Evolutionary conservation across 2,329 filamentous ascomycete genomes (phyloP), one percentile per base, ranked within the genome.

Genomic region (Rhynchosporium secalis): DNA sequence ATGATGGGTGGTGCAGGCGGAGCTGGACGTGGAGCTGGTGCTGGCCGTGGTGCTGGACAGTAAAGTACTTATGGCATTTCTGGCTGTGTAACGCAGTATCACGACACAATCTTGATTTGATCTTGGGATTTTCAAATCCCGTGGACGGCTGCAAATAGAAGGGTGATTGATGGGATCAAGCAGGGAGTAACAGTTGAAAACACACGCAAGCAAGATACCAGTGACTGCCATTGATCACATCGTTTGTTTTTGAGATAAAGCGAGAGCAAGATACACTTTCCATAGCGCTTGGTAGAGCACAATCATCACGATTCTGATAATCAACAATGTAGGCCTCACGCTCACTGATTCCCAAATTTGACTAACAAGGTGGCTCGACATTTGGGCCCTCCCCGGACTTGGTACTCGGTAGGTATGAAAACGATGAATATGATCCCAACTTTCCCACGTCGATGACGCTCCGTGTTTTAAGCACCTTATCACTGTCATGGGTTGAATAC

Each of bases 1-100:
- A 84, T 90, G 75, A 88, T 90, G 86, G 85, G 86, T 51, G 62
- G 62, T 40, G 71, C 68, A 28, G 81, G 79, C 61, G 62, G 62
- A 41, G 71, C 68, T 43, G 66, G 66, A 38, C 67, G 71, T 48
- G 72, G 71, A 51, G 69, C 68, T 45, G 71, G 70, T 54, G 70
- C 69, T 48, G 72, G 71, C 46, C 62, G 69, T 60, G 73, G 72
- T 48, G 68, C 70, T 59, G 61, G 66, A 33, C 58, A 60, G 47
- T 60, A 55, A 29, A 26, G 41, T 3, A 3, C 9, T 20, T 46
- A 20, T 47, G 7, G n/a, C 36, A 5, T 3, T 56, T 41, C 7
- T 28, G 29, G 12, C 6, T 2, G 13, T 36, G 36, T 12, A 10
- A 12, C 54, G 9, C 5, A 38, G 28, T 15, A 41, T 41, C 10